Conservation (phyloP, 2,329 filamentous ascomycete genomes). For the Pestalotiopsis sp. region DNA sequence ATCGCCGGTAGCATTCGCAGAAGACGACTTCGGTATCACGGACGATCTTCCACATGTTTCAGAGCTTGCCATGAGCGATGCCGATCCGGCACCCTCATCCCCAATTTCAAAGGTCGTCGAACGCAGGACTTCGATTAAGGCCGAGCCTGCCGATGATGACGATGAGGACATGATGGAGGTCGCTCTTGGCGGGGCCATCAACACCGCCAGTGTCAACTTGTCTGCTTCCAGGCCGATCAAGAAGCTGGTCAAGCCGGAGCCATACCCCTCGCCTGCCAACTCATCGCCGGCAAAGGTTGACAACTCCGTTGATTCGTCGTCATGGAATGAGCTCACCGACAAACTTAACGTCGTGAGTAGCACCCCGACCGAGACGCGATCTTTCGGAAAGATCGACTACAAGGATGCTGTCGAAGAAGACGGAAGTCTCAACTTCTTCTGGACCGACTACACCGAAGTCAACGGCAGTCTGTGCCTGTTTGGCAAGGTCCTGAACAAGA, state of each 20-base stretch:
- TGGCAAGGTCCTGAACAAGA: slow-evolving; percentile 93
- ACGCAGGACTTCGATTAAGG: slow-evolving; percentile 62
- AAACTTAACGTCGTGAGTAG: slow-evolving; percentile 85
- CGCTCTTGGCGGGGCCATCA: slow-evolving; percentile 72
- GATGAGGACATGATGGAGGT: slow-evolving; percentile 88
- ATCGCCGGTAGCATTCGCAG: slow-evolving; percentile 51
- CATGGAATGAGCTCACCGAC: slow-evolving; percentile 86
- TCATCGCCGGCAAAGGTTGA: slow-evolving; percentile 74
- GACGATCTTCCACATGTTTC: slow-evolving; percentile 53
- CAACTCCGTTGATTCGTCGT: slow-evolving; percentile 72
- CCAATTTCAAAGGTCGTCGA: slow-evolving; percentile 79
- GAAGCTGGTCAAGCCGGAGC: slow-evolving; percentile 69
- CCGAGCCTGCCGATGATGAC: slow-evolving; percentile 60
- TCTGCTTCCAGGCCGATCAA: slow-evolving; percentile 77
- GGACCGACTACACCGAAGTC: slow-evolving; percentile 93
- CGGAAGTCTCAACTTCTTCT: slow-evolving; percentile 91
- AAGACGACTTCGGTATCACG: slow-evolving; percentile 58
- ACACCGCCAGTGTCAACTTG: slow-evolving; percentile 78
- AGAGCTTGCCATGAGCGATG: slow-evolving; percentile 80
- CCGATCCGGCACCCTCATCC: slow-evolving; percentile 72
- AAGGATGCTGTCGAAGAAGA: slow-evolving; percentile 91
- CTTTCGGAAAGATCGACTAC: slow-evolving; percentile 79
- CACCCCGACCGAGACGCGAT: slow-evolving; percentile 63
- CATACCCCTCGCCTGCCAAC: slow-evolving; percentile 70
- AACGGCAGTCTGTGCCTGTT: slow-evolving; percentile 92